Base-by-base conservation (phyloP, 331 rosid species). In the Cydonia oblonga region DNA sequence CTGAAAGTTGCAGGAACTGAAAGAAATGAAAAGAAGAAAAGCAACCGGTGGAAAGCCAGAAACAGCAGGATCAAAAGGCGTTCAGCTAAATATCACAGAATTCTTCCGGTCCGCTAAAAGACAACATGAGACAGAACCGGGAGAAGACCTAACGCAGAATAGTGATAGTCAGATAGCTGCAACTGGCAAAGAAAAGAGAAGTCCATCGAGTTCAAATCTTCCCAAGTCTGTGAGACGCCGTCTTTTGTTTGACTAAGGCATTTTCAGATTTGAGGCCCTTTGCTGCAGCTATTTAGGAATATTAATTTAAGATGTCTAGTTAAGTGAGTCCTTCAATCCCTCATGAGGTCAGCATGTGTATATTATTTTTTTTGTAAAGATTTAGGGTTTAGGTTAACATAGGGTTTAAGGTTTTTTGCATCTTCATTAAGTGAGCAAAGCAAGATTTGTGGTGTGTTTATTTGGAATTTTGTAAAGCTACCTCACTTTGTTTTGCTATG, bases 221-320 rank as follows among this genome's bases (percentile, higher is more conserved):
- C 66, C 93, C 0, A 91, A 95, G 85, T 91, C 96, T 24, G 96
- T 78, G 52, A 81, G 97, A 83, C 96, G 98, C 6, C 90, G 93
- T 70, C 98, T 95, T 81, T 85, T 89, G 78, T 95, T 95, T 58
- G 79, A 84, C 38, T 86, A 87, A 64, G 72, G 32, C 63, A 9
- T 49, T 32, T 20, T 52, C 62, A 11, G 53, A 38, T 13, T 35
- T 53, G 6, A 15, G 4, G 18, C 65, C 23, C 30, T 18, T 5
- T 49, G 24, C 33, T 15, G 56, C 58, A 4, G 69, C 42, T 29
- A 12, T 26, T 24, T 33, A 42, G 42, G 32, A 7, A 42, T 25
- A 23, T 14, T 3, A 63, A 22, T 44, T 70, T 2, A 25, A 51
- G 20, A 23, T 69, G 66, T 77, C 53, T 16, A 51, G 33, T 35